Evolutionary conservation across 1,139 yeast species (phyloP).

Genomic region (Scheffersomyces insectosa): DNA sequence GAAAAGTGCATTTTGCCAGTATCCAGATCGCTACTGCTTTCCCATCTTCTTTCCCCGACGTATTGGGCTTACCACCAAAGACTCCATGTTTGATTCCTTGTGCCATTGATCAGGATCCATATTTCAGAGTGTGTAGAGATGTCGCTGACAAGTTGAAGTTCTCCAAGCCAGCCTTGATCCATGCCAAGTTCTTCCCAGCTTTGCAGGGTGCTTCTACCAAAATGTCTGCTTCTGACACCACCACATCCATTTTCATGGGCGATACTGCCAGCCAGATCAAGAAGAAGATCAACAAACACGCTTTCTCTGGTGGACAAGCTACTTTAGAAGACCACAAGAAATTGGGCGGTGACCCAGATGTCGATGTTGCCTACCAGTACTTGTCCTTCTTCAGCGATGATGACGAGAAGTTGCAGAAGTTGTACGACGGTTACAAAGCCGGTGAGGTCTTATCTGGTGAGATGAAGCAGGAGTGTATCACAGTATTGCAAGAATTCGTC

Average conservation of each 20-base stretch:
- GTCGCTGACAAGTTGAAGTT: constrained; percentile 92
- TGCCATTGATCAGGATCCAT: constrained; percentile 99
- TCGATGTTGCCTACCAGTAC: constrained; percentile 94
- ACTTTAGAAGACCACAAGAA: constrained; percentile 87
- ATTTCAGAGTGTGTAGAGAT: constrained; percentile 96
- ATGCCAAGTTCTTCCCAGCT: constrained; percentile 97
- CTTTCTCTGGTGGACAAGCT: constrained; percentile 92
- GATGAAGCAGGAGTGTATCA: constrained; percentile 86
- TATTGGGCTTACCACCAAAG: constrained; percentile 77
- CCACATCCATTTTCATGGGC: constrained; percentile 87
- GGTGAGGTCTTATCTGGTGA: constrained; percentile 93
- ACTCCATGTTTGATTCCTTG: constrained; percentile 98
- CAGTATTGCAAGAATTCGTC: constrained; percentile 76
- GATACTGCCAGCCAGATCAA: constrained; percentile 91
- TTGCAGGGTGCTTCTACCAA: constrained; percentile 95
- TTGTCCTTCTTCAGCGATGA: constrained; percentile 86
- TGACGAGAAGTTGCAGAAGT: constrained; percentile 69
- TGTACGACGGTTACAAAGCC: constrained; percentile 65
- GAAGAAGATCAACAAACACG: constrained; percentile 94
- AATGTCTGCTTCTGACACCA: constrained; percentile 90
- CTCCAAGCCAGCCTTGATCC: constrained; percentile 88
- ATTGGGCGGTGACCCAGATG: constrained; percentile 91
- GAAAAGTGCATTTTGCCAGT: constrained; percentile 92
- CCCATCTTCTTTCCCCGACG: constrained; percentile 94
- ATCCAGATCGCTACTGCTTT: constrained; percentile 95